These are phyloP conservation scores for Coelastrella sp. DNA, from an alignment of 139 green algal species.

Conservation along the genomic window DNA sequence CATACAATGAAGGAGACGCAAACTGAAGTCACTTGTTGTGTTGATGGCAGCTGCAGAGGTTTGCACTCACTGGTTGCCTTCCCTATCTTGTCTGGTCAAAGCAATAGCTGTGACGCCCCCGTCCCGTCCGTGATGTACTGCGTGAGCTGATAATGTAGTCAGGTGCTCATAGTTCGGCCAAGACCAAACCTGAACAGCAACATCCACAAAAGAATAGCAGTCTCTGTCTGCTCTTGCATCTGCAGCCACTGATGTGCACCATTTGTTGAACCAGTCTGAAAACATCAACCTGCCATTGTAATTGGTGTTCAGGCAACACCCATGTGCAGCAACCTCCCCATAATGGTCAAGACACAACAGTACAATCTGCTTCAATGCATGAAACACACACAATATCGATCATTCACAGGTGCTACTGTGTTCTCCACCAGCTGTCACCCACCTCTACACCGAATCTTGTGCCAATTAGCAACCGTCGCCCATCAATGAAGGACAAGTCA, in stretches of 20 bases:
- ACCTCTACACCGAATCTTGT: slow-evolving; percentile 33
- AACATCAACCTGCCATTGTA: no score
- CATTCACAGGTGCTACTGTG: no score
- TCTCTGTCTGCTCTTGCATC: not conserved
- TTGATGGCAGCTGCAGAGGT: not conserved
- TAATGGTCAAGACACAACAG: no score
- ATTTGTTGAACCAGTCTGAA: no score
- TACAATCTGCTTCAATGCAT: no score
- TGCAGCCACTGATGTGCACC: no score
- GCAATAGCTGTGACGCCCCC: slow-evolving; percentile 37
- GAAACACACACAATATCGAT: no score
- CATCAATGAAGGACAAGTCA: slow-evolving; percentile 17
- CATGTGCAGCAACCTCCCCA: no score
- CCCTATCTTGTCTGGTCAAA: not conserved
- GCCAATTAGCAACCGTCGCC: not conserved
- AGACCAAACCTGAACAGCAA: slow-evolving; percentile 17
- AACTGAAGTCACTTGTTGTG: not conserved
- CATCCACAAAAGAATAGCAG: not conserved
- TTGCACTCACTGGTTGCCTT: slow-evolving; percentile 5
- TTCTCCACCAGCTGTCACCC: no score
- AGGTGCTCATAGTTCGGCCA: slow-evolving; percentile 28
- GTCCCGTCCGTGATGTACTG: not conserved
- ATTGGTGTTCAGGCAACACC: no score
- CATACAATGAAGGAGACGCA: no score
- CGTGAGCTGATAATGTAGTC: not conserved